These are phyloP conservation scores for Leucocoprinus sp. DNA, from an alignment of 768 basidiomycete species.

Conservation along the genomic window DNA sequence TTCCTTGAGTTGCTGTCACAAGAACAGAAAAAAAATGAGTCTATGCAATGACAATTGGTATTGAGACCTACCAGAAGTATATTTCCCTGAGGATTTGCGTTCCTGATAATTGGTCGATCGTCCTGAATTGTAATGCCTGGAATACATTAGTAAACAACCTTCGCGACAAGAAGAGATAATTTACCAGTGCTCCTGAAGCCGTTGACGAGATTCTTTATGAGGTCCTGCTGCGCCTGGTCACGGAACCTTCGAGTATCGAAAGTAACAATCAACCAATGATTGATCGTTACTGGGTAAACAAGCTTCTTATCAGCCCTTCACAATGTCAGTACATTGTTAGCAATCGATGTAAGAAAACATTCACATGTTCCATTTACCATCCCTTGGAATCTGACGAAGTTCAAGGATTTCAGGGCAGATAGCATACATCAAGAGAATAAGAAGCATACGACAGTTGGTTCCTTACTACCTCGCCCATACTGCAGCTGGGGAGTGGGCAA, in stretches of 20 bases:
- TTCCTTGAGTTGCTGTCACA: constrained; percentile 36
- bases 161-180: constrained; percentile 19
- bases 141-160: constrained; percentile 29
- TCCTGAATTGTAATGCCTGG: constrained; percentile 53
- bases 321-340: constrained; percentile 30
- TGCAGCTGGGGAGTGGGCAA: constrained; percentile 53
- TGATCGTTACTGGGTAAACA: constrained; percentile 42
- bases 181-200: constrained; percentile 54
- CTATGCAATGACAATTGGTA: neutral
- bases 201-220: constrained; percentile 40
- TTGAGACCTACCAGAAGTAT: constrained; percentile 29
- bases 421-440: neutral
- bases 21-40: neutral
- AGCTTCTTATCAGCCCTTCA: constrained; percentile 68
- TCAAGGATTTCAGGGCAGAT: neutral
- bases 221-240: constrained; percentile 15
- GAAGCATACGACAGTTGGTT: constrained; percentile 42
- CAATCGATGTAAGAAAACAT: constrained; percentile 15
- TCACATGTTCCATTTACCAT: constrained; percentile 77
- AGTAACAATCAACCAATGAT: constrained; percentile 54
- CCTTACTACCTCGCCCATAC: constrained; percentile 50
- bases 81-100: constrained; percentile 50
- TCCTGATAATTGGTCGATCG: constrained; percentile 35
- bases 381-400: constrained; percentile 44
- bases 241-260: constrained; percentile 55